Evolutionary conservation across 345 rosid genomes (phyloP).

Genomic region (Punica granatum): DNA sequence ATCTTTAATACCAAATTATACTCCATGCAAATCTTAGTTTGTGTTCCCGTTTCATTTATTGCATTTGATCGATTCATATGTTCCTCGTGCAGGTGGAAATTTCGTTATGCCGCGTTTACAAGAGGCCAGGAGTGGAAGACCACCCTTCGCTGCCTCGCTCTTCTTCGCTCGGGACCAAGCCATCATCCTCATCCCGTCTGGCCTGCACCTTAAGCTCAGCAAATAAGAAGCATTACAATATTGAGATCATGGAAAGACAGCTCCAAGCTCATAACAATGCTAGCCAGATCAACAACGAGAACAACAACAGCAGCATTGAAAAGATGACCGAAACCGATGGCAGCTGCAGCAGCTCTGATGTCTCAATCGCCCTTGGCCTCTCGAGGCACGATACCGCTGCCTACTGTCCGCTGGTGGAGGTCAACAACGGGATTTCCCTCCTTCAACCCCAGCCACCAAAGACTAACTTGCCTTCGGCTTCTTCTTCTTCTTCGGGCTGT

Average conservation of each 20-base stretch:
- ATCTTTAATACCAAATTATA: no score
- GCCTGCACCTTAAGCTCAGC: neutral
- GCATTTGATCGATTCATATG: neutral
- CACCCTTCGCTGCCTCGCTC: constrained; percentile 76
- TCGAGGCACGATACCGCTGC: constrained; percentile 28
- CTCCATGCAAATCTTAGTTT: no score
- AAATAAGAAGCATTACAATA: constrained; percentile 9
- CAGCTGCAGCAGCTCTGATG: constrained; percentile 57
- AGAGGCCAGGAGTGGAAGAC: constrained; percentile 92
- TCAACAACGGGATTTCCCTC: constrained; percentile 31
- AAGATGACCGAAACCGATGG: constrained; percentile 29
- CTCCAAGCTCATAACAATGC: constrained; percentile 14
- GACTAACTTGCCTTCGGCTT: neutral
- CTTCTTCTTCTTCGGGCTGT: neutral
- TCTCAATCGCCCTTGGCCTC: constrained; percentile 54
- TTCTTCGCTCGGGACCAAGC: constrained; percentile 32
- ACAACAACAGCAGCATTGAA: constrained; percentile 19
- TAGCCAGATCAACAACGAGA: constrained; percentile 12
- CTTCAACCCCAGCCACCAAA: constrained; percentile 14
- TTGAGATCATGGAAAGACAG: constrained; percentile 12
- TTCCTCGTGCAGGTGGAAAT: constrained; percentile 54
- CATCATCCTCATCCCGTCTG: constrained; percentile 22
- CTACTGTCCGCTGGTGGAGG: constrained; percentile 21
- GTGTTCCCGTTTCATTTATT: no score
- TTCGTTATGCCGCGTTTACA: constrained; percentile 93